A percentile compares a stretch with the other conserved stretches of the same genome.
Evolutionary conservation across 257 asterid genomes (phyloP).

Genomic region (Solanum infundibuliforme): DNA sequence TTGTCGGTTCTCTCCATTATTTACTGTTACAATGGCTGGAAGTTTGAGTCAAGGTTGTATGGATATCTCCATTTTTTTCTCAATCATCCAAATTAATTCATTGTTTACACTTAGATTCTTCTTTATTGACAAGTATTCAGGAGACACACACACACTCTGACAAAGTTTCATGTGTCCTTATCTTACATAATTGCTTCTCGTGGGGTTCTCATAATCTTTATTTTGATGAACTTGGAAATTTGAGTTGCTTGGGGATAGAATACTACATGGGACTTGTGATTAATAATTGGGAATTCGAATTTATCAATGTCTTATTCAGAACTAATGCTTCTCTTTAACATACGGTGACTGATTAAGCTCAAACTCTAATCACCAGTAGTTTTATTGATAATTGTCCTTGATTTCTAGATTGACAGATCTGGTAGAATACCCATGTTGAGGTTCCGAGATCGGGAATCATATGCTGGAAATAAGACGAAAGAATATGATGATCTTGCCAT

Average conservation of each 20-base stretch:
- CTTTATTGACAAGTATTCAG: not conserved
- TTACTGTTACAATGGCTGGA: not conserved
- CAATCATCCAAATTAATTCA: not conserved
- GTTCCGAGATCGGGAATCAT: constrained; percentile 94
- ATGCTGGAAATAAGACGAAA: constrained; percentile 92
- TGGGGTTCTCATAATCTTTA: not conserved
- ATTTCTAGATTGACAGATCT: constrained; percentile 72
- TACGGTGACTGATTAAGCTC: not conserved
- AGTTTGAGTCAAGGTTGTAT: not conserved
- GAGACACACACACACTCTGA: not conserved
- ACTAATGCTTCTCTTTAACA: not conserved
- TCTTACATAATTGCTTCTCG: not conserved
- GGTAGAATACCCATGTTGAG: constrained; percentile 86
- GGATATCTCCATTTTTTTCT: not conserved
- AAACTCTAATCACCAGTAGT: not conserved
- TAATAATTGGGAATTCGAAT: not conserved
- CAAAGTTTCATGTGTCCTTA: not conserved
- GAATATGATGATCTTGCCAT: constrained; percentile 95
- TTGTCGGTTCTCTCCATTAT: not conserved
- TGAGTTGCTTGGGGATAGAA: not conserved
- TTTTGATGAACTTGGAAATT: not conserved
- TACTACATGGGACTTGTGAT: not conserved
- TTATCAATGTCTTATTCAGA: not conserved
- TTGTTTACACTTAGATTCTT: not conserved
- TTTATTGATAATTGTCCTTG: not conserved